Base-by-base conservation (phyloP, 2,329 filamentous ascomycete species). In the Sclerotinia sclerotiorum region DNA sequence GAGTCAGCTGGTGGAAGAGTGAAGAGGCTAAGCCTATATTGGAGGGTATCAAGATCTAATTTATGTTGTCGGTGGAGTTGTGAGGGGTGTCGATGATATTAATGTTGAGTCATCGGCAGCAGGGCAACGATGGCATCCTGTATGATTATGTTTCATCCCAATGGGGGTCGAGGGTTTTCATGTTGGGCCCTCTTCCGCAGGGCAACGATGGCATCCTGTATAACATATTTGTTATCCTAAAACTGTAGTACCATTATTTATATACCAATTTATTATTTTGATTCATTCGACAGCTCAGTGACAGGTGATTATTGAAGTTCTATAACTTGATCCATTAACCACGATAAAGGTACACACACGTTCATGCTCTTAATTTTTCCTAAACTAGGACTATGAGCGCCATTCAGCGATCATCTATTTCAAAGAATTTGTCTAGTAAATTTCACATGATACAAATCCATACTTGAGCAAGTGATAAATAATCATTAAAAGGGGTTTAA, bases 1-100 rank as follows among this genome's bases (percentile, higher is more conserved):
- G 89, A 70, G 90, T 89, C 5, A 89, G 92, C 76, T 97, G 92
- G 92, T 97, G 93, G 93, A 88, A 82, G 80, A 90, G 85, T 60
- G 90, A 92, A n/a, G 76, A 77, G 64, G 76, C 76, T 21, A 76
- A 72, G 66, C 73, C 75, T 27, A 78, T 78, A 65, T 70, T 78
- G 54, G 74, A 77, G 62, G 76, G 77, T 11, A 70, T 72, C n/a
- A 78, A 75, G 72, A 77, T 77, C 60, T 78, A 75, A 64, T 35
- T 5, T 42, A n/a, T 27, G 60, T 51, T 39, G 46, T 19, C 15
- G 46, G 17, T 58, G 42, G 42, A 42, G 51, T 24, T 60, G 44
- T 29, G 32, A 49, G 60, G 57, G 67, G 67, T 63, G 71, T 75
- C 71, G 70, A 72, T 65, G 69, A 70, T 70, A 73, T 75, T 74